These are phyloP conservation scores for Leucocoprinus birnbaumii DNA, from an alignment of 768 basidiomycete genomes.

Conservation along the genomic window DNA sequence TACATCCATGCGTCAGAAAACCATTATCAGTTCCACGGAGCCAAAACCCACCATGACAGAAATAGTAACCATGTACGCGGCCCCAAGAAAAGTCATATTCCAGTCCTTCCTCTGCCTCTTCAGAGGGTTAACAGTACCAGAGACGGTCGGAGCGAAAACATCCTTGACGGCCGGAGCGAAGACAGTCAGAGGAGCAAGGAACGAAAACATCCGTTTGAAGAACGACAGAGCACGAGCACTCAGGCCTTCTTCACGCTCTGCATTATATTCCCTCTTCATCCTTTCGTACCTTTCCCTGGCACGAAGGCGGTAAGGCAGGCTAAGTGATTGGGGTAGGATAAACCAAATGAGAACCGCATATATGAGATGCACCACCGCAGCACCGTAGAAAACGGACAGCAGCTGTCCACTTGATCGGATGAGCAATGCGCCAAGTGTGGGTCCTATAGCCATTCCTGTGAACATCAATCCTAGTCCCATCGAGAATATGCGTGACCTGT, in stretches of 20 bases:
- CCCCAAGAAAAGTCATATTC: conserved; percentile 57
- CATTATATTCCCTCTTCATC: conserved; percentile 21
- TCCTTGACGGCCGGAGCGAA: conserved; percentile 45
- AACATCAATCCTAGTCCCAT: conserved; percentile 65
- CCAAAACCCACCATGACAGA: conserved; percentile 39
- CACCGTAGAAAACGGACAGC: conserved; percentile 72
- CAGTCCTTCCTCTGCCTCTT: conserved; percentile 51
- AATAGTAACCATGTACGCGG: conserved; percentile 48
- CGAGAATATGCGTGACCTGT: conserved; percentile 65
- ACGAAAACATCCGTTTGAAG: conserved; percentile 48
- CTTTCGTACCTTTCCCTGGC: conserved; percentile 33
- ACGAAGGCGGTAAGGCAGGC: conserved; percentile 42
- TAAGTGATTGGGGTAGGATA: conserved; percentile 78
- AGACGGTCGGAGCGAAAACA: conserved; percentile 49
- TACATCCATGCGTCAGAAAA: conserved; percentile 19
- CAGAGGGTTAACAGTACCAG: conserved; percentile 30
- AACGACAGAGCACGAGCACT: conserved; percentile 29
- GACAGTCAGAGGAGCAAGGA: conserved; percentile 70
- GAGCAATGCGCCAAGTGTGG: conserved; percentile 64
- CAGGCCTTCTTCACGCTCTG: conserved; percentile 16
- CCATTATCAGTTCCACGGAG: not conserved
- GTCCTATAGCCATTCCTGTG: conserved; percentile 75
- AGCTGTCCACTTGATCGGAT: conserved; percentile 52
- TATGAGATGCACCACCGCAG: conserved; percentile 44
- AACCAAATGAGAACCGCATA: conserved; percentile 50